phyloP scores from a whole-genome alignment of 345 rosid species.

The Balakata baccata region DNA sequence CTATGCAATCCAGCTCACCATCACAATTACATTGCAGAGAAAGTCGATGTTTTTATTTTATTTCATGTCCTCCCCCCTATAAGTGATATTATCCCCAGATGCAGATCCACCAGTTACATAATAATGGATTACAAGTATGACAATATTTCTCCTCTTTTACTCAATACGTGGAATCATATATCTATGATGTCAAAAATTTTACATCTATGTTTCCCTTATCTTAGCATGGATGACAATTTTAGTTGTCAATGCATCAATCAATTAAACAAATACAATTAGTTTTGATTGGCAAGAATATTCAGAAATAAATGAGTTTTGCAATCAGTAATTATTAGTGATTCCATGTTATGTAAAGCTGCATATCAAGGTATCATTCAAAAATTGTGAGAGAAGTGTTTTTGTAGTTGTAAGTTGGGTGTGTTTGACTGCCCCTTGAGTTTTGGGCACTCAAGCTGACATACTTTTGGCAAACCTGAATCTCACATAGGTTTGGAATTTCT shows the following conservation, averaged over 20 bases:
- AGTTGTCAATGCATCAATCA: not conserved
- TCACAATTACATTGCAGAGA: not conserved
- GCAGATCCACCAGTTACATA: constrained; percentile 88
- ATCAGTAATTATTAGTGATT: too few relatives aligned
- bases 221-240: not conserved
- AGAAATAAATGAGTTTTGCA: not conserved
- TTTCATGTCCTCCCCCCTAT: not conserved
- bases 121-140: constrained; percentile 82
- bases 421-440: not conserved
- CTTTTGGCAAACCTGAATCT: too few relatives aligned
- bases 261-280: not conserved
- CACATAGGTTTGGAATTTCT: too few relatives aligned
- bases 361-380: not conserved
- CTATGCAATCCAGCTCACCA: not conserved
- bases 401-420: not conserved
- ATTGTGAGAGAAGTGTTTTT: not conserved
- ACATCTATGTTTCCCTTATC: not conserved
- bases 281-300: not conserved
- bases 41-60: not conserved
- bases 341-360: not conserved
- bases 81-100: constrained; percentile 85
- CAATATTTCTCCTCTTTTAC: not conserved
- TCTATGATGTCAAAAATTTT: not conserved
- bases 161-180: not conserved
- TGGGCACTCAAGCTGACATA: not conserved